phyloP scores from a whole-genome alignment of 805 yeast species.

The Starmera quercuum region DNA sequence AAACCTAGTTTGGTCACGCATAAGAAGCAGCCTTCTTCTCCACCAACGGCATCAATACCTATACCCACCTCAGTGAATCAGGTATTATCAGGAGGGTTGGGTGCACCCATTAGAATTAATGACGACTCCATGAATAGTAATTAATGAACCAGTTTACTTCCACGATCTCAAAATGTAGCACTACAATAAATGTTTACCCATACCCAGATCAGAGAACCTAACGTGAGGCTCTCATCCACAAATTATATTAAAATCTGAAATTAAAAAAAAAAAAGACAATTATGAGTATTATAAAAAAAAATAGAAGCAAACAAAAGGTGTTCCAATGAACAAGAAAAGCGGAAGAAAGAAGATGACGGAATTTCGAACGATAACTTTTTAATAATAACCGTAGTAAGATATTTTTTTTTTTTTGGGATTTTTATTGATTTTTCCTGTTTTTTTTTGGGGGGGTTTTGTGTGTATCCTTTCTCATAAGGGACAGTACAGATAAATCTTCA shows the following conservation, averaged over 20 bases:
- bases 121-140: background rate
- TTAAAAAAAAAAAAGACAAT: no score
- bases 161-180: background rate
- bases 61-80: background rate
- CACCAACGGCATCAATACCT: background rate
- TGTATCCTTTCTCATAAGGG: background rate
- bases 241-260: no score
- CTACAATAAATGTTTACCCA: no score
- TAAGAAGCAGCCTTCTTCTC: background rate
- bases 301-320: no score
- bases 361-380: no score
- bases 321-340: no score
- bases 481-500: background rate
- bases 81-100: slow-evolving; percentile 2
- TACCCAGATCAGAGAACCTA: no score
- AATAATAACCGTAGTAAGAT: no score
- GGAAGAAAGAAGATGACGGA: no score
- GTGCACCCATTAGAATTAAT: slow-evolving; percentile 6
- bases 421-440: no score
- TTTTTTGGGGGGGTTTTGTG: background rate
- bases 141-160: background rate
- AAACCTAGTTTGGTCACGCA: slow-evolving; percentile 14
- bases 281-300: no score
- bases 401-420: background rate
- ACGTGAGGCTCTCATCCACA: no score